phyloP scores from a whole-genome alignment of 306 rosid genomes.

The Vigna reflexopilosa region DNA sequence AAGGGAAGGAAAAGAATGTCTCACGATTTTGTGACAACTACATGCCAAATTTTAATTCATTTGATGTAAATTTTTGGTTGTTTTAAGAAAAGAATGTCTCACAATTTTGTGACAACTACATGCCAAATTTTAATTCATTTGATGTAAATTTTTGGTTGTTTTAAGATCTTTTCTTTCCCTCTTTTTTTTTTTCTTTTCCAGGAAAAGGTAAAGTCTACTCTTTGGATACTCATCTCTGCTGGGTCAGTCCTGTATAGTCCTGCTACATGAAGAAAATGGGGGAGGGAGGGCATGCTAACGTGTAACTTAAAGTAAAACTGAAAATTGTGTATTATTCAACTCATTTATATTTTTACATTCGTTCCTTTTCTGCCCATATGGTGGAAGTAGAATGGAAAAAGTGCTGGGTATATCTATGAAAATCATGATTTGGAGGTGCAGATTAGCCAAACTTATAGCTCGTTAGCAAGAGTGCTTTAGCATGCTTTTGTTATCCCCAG shows the following conservation, averaged over 20 bases:
- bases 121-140: slow-evolving; percentile 44
- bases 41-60: slow-evolving; percentile 41
- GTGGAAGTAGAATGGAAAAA: slow-evolving; percentile 41
- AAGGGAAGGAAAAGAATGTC: slow-evolving; percentile 8
- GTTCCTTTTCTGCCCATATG: slow-evolving; percentile 34
- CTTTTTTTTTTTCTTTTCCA: slow-evolving; percentile 36
- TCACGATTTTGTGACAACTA: slow-evolving; percentile 36
- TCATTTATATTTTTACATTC: slow-evolving; percentile 25
- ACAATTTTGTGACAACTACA: slow-evolving; percentile 34
- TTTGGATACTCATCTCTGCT: slow-evolving; percentile 50
- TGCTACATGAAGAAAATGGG: slow-evolving; percentile 42
- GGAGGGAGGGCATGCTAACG: slow-evolving; percentile 40
- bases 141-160: slow-evolving; percentile 42
- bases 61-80: slow-evolving; percentile 41
- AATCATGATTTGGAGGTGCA: slow-evolving; percentile 29
- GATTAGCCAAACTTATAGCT: slow-evolving; percentile 16
- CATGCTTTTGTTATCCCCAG: slow-evolving; percentile 37
- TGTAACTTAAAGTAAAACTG: slow-evolving; percentile 34
- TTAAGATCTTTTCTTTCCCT: slow-evolving; percentile 18
- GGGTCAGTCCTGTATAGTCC: slow-evolving; percentile 39
- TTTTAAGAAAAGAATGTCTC: slow-evolving; percentile 34
- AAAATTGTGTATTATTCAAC: slow-evolving; percentile 20
- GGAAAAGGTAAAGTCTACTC: slow-evolving; percentile 55
- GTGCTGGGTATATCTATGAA: slow-evolving; percentile 19
- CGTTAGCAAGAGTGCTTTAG: slow-evolving; percentile 26